Base-by-base conservation (phyloP, 352 stramenopile species). In the Globisporangium iwayamae region DNA sequence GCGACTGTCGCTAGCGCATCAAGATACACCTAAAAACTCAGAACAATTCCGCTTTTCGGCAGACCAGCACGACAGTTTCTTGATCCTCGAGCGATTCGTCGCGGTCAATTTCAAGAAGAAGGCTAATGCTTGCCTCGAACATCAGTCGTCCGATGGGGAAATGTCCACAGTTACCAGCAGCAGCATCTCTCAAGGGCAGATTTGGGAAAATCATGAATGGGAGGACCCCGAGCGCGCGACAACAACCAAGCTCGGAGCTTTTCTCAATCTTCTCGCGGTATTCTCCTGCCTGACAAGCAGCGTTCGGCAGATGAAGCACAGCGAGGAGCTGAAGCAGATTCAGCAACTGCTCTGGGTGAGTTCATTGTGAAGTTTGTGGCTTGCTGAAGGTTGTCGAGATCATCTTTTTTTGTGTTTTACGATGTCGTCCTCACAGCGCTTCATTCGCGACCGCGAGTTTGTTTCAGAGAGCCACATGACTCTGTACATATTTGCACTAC, bases 401-500 rank as follows among this genome's bases (percentile, higher is more conserved):
- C 28, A 65, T 25, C 2, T 46, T 38, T 9, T 28, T 16, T 28
- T 2, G 0, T 22, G 38, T 6, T 22, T 22, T 55, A 48, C 3
- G 25, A 9, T 36, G 5, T 2, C 18, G 28, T 56, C n/a, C 13
- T 16, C 34, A 0, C 47, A 69, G 63, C 63, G 63, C 38, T 69
- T 69, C 47, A 30, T 69, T n/a, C 56, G 63, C 8, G 63, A 69
- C 13, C 63, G 63, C 9, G 63, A 64, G 56, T 69, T 60, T 10
- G 56, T 69, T 13, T 32, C 25, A 3, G 63, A 69, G 10, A 41
- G 38, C 16, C 63, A 69, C 41, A 56, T 69, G 56, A 39, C 50
- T 4, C 30, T 69, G 47, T 69, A 69, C 32, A 30, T 69, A 11
- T 63, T 64, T 39, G 50, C 56, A 3, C 48, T 69, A 6, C 63